Evolutionary conservation across 495 filamentous ascomycete genomes (phyloP).

Genomic region (Penicillium maclennaniae): DNA sequence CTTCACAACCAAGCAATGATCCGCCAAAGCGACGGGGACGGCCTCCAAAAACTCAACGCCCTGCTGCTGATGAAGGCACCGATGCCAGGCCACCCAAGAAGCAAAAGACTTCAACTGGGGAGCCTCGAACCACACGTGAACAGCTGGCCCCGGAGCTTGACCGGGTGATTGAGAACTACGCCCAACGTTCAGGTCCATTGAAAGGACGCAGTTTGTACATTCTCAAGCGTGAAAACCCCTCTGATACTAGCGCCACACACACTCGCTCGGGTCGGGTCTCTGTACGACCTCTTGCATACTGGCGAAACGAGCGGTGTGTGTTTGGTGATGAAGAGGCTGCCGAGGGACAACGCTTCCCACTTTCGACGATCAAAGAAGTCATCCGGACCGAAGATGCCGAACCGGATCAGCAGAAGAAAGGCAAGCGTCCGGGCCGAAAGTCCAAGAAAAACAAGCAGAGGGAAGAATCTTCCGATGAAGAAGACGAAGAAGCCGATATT

Average conservation of each 20-base stretch:
- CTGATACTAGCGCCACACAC: constrained; percentile 42
- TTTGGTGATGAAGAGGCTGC: constrained; percentile 57
- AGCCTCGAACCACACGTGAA: constrained; percentile 11
- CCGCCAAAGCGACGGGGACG: constrained; percentile 32
- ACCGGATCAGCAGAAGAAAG: constrained; percentile 33
- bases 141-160: constrained; percentile 35
- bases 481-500: constrained; percentile 49
- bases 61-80: constrained; percentile 14
- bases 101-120: constrained; percentile 21
- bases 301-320: constrained; percentile 77
- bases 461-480: constrained; percentile 40
- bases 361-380: constrained; percentile 69
- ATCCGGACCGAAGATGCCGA: constrained; percentile 65
- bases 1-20: constrained; percentile 9
- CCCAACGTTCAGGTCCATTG: constrained; percentile 42
- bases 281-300: constrained; percentile 77
- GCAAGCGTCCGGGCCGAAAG: constrained; percentile 33
- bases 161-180: constrained; percentile 40
- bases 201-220: constrained; percentile 63
- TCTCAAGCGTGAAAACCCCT: constrained; percentile 63
- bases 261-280: constrained; percentile 55
- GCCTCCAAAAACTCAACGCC: constrained; percentile 27
- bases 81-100: constrained; percentile 36
- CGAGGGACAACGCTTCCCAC: constrained; percentile 49
- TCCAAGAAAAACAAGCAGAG: constrained; percentile 35